A percentile compares a stretch with the other conserved stretches of the same genome.
These are phyloP conservation scores for Rhododendron henanense DNA, from an alignment of 148 eudicot genomes.

Conservation along the genomic window DNA sequence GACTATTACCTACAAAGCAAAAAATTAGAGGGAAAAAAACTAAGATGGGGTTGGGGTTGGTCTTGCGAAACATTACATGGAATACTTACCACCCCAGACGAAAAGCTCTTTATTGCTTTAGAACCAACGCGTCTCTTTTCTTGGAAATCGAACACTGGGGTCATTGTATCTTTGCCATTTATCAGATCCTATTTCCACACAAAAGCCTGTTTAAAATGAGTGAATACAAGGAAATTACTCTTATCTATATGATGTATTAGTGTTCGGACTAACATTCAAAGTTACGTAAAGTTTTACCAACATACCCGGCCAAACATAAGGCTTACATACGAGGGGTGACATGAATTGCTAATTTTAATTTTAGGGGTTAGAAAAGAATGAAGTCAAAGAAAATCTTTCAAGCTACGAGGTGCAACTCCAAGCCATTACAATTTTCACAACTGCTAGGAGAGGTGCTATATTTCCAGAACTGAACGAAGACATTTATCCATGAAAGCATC, in stretches of 20 bases:
- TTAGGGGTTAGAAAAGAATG: neutral
- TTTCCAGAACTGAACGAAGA: neutral
- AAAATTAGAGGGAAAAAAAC: slow-evolving; percentile 8
- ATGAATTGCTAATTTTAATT: neutral
- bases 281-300: neutral
- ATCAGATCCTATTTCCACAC: slow-evolving; percentile 71
- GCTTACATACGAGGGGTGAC: neutral
- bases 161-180: slow-evolving; percentile 67
- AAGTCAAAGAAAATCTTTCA: neutral
- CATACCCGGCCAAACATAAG: neutral
- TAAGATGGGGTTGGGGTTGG: neutral
- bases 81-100: slow-evolving; percentile 79
- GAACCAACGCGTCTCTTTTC: slow-evolving; percentile 68
- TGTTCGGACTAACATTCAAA: neutral
- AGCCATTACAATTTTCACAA: slow-evolving; percentile 1
- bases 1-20: slow-evolving; percentile 67
- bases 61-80: slow-evolving; percentile 5
- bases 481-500: neutral
- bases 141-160: slow-evolving; percentile 87
- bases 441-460: neutral
- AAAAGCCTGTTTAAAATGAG: slow-evolving; percentile 13
- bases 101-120: slow-evolving; percentile 54
- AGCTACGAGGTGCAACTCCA: neutral
- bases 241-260: neutral
- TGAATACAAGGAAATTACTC: neutral